phyloP scores from a whole-genome alignment of 805 yeast species.

The Grigorovia yakushimaensis region DNA sequence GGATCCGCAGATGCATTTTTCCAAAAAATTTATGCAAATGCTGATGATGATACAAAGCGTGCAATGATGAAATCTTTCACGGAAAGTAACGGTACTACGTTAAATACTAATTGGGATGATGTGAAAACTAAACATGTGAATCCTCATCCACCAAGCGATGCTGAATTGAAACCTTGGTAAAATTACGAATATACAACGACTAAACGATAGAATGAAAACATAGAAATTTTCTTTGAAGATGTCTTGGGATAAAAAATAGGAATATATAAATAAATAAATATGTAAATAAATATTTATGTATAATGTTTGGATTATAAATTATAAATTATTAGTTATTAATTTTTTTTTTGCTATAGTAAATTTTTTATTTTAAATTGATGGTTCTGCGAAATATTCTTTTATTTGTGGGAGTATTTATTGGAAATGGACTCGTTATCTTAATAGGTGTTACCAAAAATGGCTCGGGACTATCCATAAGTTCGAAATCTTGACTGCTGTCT shows the following conservation, averaged over 20 bases:
- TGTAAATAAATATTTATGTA: not conserved
- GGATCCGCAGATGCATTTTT: constrained; percentile 61
- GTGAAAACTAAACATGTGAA: constrained; percentile 59
- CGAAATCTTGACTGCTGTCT: not conserved
- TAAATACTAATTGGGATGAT: constrained; percentile 90
- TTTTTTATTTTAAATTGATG: not conserved
- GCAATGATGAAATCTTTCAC: constrained; percentile 96
- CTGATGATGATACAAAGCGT: constrained; percentile 77
- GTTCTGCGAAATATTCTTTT: not conserved
- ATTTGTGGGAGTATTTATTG: not conserved
- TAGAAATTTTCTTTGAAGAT: not conserved
- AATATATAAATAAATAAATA: not conserved
- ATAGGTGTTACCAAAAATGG: not conserved
- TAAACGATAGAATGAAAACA: not conserved
- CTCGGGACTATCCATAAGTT: not conserved
- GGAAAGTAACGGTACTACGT: constrained; percentile 90
- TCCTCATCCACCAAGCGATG: constrained; percentile 66
- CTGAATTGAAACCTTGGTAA: constrained; percentile 49
- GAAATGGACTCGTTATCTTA: not conserved
- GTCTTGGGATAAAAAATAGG: not conserved
- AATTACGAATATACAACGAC: not conserved
- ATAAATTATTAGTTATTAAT: not conserved
- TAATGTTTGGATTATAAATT: not conserved
- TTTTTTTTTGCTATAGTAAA: not conserved
- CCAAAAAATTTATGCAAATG: constrained; percentile 58